A percentile compares a stretch with the other conserved stretches of the same genome.
Conservation (phyloP, 495 filamentous ascomycete genomes). For the Penicillium bovifimosum region DNA sequence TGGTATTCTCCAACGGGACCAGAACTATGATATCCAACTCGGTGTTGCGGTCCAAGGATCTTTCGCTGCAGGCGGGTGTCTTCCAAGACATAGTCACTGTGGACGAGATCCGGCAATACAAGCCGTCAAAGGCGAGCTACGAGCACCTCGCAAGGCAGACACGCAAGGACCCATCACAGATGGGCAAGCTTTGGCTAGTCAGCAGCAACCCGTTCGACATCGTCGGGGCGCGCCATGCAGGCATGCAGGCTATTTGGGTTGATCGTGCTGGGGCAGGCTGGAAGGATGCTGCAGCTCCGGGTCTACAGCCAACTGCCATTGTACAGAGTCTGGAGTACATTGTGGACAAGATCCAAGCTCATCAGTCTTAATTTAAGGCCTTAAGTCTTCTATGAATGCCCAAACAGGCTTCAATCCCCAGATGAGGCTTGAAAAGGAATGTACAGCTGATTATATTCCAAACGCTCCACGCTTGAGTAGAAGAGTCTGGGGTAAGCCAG, state of each 20-base stretch:
- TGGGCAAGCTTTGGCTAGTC: slow-evolving; percentile 62
- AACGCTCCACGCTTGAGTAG: slow-evolving; percentile 42
- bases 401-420: neutral
- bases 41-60: slow-evolving; percentile 48
- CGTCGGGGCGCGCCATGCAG: slow-evolving; percentile 39
- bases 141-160: slow-evolving; percentile 50
- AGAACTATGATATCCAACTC: slow-evolving; percentile 57
- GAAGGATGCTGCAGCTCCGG: slow-evolving; percentile 29
- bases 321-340: slow-evolving; percentile 28
- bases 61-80: slow-evolving; percentile 43
- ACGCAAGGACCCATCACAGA: slow-evolving; percentile 40
- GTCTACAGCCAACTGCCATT: slow-evolving; percentile 26
- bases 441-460: slow-evolving; percentile 48
- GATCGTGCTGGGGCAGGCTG: slow-evolving; percentile 49
- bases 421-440: slow-evolving; percentile 13
- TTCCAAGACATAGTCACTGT: slow-evolving; percentile 60
- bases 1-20: slow-evolving; percentile 75
- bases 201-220: slow-evolving; percentile 79
- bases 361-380: neutral
- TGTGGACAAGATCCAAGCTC: slow-evolving; percentile 18
- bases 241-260: slow-evolving; percentile 63
- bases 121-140: slow-evolving; percentile 65
- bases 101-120: slow-evolving; percentile 55
- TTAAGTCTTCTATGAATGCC: no score
- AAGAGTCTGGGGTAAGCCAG: slow-evolving; percentile 49